Evolutionary conservation across 2,329 filamentous ascomycete genomes (phyloP).

Genomic region (Lachnellula willkommii): DNA sequence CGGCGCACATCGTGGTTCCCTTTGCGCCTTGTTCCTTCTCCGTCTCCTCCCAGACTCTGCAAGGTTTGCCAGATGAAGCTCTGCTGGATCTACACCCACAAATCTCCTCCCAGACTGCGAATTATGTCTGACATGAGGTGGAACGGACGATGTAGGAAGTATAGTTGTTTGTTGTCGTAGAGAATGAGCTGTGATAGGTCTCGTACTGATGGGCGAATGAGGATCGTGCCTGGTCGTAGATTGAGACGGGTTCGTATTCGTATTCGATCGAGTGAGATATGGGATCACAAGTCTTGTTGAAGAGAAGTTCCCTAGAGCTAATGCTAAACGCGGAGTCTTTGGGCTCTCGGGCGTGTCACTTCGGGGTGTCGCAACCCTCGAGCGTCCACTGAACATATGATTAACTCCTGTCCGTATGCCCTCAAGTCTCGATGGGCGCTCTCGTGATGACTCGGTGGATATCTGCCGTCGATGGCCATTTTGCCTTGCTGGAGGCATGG

Average conservation of each 20-base stretch:
- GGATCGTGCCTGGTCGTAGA: conserved; percentile 16
- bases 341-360: conserved; percentile 34
- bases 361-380: conserved; percentile 19
- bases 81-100: conserved; percentile 43
- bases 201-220: conserved; percentile 13
- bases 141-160: conserved; percentile 12
- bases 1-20: conserved; percentile 37
- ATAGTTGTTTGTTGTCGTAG: conserved; percentile 8
- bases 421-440: conserved; percentile 21
- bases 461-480: conserved; percentile 12
- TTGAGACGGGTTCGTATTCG: conserved; percentile 35
- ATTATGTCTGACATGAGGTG: conserved; percentile 12
- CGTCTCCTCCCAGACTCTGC: conserved; percentile 39
- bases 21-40: conserved; percentile 30
- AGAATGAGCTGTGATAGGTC: conserved; percentile 13
- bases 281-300: conserved; percentile 40
- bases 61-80: conserved; percentile 42
- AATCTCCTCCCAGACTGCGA: conserved; percentile 26
- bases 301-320: conserved; percentile 37
- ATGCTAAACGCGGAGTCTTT: conserved; percentile 42
- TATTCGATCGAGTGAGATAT: conserved; percentile 37
- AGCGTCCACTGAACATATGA: conserved; percentile 25
- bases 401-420: conserved; percentile 23
- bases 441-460: conserved; percentile 9
- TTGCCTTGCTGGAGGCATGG: conserved; percentile 20